Evolutionary conservation across 768 basidiomycete species (phyloP).

Genomic region (Polyporus arcularius): DNA sequence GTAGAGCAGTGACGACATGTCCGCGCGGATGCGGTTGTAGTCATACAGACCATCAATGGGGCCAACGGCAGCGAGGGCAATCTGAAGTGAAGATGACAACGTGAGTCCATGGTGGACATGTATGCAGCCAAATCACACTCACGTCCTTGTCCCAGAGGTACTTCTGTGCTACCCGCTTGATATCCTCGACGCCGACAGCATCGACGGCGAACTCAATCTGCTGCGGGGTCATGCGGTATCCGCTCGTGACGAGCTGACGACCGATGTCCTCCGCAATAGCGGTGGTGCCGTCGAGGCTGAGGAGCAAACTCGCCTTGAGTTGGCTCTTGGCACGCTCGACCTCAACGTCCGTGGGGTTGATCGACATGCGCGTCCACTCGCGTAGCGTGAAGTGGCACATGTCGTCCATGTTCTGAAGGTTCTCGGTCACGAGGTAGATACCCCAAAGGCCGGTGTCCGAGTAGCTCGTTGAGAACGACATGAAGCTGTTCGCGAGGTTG

Average conservation of each 20-base stretch:
- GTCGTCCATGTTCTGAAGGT: constrained; percentile 91
- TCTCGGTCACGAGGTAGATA: constrained; percentile 96
- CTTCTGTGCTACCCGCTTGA: constrained; percentile 93
- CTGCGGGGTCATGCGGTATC: constrained; percentile 84
- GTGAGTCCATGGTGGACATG: constrained; percentile 1
- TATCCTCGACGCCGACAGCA: constrained; percentile 83
- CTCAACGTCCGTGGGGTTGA: constrained; percentile 78
- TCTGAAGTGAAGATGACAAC: constrained; percentile 39
- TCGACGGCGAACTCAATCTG: constrained; percentile 95
- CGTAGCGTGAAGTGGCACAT: constrained; percentile 89
- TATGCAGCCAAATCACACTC: constrained; percentile 29
- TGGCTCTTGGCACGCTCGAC: constrained; percentile 99
- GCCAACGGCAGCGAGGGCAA: constrained; percentile 88
- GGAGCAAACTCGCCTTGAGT: constrained; percentile 90
- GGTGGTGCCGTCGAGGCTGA: constrained; percentile 93
- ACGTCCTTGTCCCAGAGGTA: constrained; percentile 98
- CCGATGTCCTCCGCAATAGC: constrained; percentile 98
- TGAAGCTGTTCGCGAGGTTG: constrained; percentile 98
- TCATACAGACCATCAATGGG: constrained; percentile 90
- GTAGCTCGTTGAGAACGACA: constrained; percentile 99
- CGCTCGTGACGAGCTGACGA: constrained; percentile 94
- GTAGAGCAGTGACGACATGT: constrained; percentile 80
- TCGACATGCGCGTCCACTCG: constrained; percentile 96
- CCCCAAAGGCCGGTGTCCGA: constrained; percentile 99
- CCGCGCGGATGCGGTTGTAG: constrained; percentile 86